phyloP scores from a whole-genome alignment of 768 basidiomycete genomes.

The Cystobasidium tubakii region DNA sequence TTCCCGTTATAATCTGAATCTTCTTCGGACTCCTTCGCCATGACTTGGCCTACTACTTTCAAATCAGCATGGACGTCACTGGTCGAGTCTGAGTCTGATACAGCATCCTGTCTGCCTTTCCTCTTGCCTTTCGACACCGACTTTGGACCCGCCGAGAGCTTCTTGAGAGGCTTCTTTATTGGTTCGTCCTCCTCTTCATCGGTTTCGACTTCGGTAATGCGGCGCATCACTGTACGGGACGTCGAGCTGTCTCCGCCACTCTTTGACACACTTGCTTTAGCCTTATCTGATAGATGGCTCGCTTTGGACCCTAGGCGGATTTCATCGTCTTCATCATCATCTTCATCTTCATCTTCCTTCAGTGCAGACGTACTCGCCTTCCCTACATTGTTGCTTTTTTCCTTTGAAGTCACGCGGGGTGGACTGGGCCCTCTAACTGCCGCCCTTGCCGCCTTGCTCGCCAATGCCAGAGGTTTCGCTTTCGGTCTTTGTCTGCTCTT shows the following conservation, averaged over 20 bases:
- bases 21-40: slow-evolving; percentile 14
- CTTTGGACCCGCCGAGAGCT: not conserved
- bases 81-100: not conserved
- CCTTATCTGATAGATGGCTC: not conserved
- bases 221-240: not conserved
- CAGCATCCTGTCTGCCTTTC: not conserved
- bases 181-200: slow-evolving; percentile 10
- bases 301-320: not conserved
- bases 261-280: not conserved
- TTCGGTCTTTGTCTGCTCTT: not conserved
- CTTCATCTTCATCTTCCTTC: slow-evolving; percentile 3
- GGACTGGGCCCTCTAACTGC: not conserved
- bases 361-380: not conserved
- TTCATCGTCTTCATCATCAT: slow-evolving; percentile 7
- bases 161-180: not conserved
- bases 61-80: not conserved
- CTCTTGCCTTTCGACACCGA: not conserved
- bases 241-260: not conserved
- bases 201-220: not conserved
- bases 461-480: not conserved
- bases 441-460: not conserved
- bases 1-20: slow-evolving; percentile 9
- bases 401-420: not conserved
- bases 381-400: not conserved
- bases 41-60: not conserved